Evolutionary conservation across 1,284 basidiomycete species (phyloP), one percentile per base, ranked within the genome.

Genomic region (Fomes fomentarius): DNA sequence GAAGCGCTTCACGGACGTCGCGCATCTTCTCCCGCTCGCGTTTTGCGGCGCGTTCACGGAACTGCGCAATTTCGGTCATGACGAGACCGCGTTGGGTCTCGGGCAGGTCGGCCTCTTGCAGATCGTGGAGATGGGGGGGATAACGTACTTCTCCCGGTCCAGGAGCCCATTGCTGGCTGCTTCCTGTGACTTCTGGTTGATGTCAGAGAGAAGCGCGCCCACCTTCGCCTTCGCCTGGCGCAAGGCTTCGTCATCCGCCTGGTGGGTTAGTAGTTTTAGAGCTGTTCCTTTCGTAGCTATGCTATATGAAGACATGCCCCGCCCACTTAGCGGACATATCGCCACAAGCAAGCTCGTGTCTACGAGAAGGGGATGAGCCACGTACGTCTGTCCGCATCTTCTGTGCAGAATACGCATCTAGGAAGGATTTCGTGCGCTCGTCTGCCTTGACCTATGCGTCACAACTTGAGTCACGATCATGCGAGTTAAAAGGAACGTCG

Each of bases 391-490:
- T 91, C 37, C 82, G 74, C 76, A 93, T 89, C 53, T 91, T 82
- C 60, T 90, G 87, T 19, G 87, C 79, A 50, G 86, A 80, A 68
- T 93, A 96, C 35, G 91, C 88, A 60, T 96, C 91, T 56, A 98
- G 72, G 65, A 94, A 94, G 15, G 83, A 78, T 51, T 86, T 87
- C 0, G 94, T 97, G 73, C 95, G 95, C 73, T 96, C 94, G 69
- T 98, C 95, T 43, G 93, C 93, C 75, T 96, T 96, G 51, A 95
- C 83, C 90, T 93, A n/a, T n/a, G n/a, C n/a, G n/a, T n/a, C n/a
- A n/a, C n/a, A n/a, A n/a, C n/a, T n/a, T n/a, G n/a, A n/a, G n/a
- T n/a, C n/a, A n/a, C n/a, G n/a, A n/a, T n/a, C n/a, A n/a, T n/a
- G n/a, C n/a, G n/a, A n/a, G n/a, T n/a, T n/a, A n/a, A n/a, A n/a